Conservation (phyloP, 1,284 basidiomycete species). For the Heterobasidion occidentale region DNA sequence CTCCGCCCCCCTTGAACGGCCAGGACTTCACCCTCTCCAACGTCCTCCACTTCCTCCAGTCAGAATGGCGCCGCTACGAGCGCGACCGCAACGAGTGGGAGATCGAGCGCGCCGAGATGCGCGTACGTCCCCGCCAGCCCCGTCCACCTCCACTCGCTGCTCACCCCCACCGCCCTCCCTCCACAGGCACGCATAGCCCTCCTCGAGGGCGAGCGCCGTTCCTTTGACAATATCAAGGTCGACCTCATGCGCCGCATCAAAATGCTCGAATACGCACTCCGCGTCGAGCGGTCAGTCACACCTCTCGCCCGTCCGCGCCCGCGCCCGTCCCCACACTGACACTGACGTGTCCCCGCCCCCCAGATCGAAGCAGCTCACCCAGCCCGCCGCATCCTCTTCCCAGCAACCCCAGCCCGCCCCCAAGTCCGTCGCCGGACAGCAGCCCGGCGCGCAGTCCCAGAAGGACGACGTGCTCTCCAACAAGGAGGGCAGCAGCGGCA, state of each 20-base stretch:
- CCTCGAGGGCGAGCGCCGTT: constrained; percentile 92
- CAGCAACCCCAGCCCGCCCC: constrained; percentile 43
- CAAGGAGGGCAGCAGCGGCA: constrained; percentile 69
- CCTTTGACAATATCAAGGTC: constrained; percentile 94
- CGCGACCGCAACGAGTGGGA: constrained; percentile 99
- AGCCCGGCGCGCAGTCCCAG: constrained; percentile 41
- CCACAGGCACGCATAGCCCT: constrained; percentile 90
- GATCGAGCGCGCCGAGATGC: constrained; percentile 98
- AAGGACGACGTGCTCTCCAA: constrained; percentile 65
- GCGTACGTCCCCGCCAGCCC: constrained; percentile 50
- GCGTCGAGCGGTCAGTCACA: constrained; percentile 78
- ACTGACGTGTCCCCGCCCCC: constrained; percentile 23
- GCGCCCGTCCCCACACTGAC: neutral
- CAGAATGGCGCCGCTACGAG: constrained; percentile 95
- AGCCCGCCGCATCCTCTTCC: constrained; percentile 30
- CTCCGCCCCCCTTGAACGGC: constrained; percentile 70
- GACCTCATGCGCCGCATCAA: constrained; percentile 95
- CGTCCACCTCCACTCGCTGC: neutral
- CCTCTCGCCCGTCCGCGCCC: neutral
- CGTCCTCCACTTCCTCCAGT: constrained; percentile 95
- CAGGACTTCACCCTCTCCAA: constrained; percentile 90
- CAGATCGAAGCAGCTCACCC: constrained; percentile 76
- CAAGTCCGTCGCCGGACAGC: constrained; percentile 53
- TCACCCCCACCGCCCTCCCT: neutral
- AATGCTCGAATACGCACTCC: constrained; percentile 96